phyloP scores from a whole-genome alignment of 495 filamentous ascomycete species.

The Neurospora sp. region DNA sequence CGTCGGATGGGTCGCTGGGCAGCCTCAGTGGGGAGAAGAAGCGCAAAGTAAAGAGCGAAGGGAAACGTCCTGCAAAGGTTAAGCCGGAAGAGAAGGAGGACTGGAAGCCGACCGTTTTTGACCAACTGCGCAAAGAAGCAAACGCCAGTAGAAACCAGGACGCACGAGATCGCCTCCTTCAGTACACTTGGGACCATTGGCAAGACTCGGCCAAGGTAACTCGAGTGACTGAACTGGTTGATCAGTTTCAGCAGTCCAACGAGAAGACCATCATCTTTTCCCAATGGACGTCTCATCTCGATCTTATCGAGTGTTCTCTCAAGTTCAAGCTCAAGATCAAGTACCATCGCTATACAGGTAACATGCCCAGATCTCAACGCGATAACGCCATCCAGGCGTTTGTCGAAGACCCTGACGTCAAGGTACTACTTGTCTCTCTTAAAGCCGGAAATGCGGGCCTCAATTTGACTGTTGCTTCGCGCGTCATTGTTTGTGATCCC shows the following conservation, averaged over 20 bases:
- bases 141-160: slow-evolving; percentile 41
- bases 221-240: slow-evolving; percentile 61
- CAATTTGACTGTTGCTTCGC: slow-evolving; percentile 77
- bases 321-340: slow-evolving; percentile 41
- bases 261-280: slow-evolving; percentile 91
- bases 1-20: slow-evolving; percentile 19
- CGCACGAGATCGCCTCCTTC: slow-evolving; percentile 48
- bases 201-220: slow-evolving; percentile 69
- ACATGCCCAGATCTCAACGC: slow-evolving; percentile 60
- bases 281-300: slow-evolving; percentile 83
- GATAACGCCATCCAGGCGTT: slow-evolving; percentile 67
- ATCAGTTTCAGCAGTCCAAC: slow-evolving; percentile 23
- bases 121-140: slow-evolving; percentile 39
- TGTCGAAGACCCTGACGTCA: slow-evolving; percentile 50
- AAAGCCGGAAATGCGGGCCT: slow-evolving; percentile 88
- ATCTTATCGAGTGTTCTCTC: slow-evolving; percentile 87
- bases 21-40: slow-evolving; percentile 33
- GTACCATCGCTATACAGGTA: slow-evolving; percentile 78
- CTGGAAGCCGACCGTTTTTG: slow-evolving; percentile 10
- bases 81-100: slow-evolving; percentile 6
- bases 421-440: slow-evolving; percentile 78
- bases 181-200: slow-evolving; percentile 63
- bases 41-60: slow-evolving; percentile 16
- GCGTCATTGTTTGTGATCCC: slow-evolving; percentile 86
- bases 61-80: slow-evolving; percentile 7